These are phyloP conservation scores for Pseudogymnoascus sp. DNA, from an alignment of 2,329 filamentous ascomycete species.

Conservation along the genomic window DNA sequence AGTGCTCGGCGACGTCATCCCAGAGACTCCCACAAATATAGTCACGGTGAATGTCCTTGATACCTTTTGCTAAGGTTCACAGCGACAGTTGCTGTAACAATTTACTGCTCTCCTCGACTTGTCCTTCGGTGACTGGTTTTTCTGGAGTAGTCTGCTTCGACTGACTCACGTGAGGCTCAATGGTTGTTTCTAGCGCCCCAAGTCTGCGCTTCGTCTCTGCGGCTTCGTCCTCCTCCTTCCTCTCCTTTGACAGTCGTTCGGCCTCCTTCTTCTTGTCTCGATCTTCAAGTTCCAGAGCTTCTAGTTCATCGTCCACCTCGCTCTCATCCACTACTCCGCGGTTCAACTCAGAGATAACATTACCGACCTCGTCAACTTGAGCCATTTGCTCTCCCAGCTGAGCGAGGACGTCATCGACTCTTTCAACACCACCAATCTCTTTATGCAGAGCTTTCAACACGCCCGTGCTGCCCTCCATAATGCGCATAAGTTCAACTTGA, in stretches of 20 bases:
- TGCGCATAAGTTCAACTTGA: conserved; percentile 73
- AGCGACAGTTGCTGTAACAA: conserved; percentile 14
- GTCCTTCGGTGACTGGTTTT: conserved; percentile 34
- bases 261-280: conserved; percentile 38
- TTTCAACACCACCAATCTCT: conserved; percentile 68
- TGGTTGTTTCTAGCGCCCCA: conserved; percentile 18
- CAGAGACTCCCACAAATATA: not conserved
- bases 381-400: conserved; percentile 71
- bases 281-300: conserved; percentile 53
- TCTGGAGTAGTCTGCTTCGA: not conserved
- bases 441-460: conserved; percentile 68
- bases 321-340: conserved; percentile 60
- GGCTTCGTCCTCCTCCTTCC: conserved; percentile 23
- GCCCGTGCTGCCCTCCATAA: conserved; percentile 70
- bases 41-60: not conserved
- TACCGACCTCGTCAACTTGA: conserved; percentile 73
- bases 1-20: not conserved
- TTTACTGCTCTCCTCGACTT: conserved; percentile 17
- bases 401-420: conserved; percentile 69
- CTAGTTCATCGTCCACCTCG: conserved; percentile 83
- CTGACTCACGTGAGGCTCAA: not conserved
- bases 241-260: conserved; percentile 28
- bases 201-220: conserved; percentile 25
- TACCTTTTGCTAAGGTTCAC: not conserved
- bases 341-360: conserved; percentile 60